These are phyloP conservation scores for Toxoplasma gondii DNA, from an alignment of 169 alveolate genomes.

Conservation along the genomic window DNA sequence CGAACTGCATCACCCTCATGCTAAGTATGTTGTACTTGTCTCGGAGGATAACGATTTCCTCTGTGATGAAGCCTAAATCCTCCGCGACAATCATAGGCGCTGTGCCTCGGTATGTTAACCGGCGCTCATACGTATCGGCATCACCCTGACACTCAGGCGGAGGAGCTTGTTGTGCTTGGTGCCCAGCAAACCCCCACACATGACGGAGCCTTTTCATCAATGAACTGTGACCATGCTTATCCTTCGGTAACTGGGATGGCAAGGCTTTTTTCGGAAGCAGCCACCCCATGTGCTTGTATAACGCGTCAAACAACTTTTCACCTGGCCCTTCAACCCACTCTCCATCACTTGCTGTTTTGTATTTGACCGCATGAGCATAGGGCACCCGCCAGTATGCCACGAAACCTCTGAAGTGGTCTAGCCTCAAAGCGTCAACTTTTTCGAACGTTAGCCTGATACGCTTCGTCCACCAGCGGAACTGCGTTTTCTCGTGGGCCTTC, in stretches of 20 bases:
- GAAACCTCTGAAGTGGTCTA: slow-evolving; percentile 69
- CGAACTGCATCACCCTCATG: slow-evolving; percentile 70
- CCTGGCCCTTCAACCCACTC: slow-evolving; percentile 70
- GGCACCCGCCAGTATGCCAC: slow-evolving; percentile 70
- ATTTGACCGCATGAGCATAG: slow-evolving; percentile 51
- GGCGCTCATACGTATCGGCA: slow-evolving; percentile 22
- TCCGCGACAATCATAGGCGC: slow-evolving; percentile 65
- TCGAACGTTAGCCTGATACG: slow-evolving; percentile 57
- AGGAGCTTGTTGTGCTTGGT: background rate
- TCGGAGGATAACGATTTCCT: slow-evolving; percentile 60
- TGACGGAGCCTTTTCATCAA: slow-evolving; percentile 12
- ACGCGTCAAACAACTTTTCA: slow-evolving; percentile 51
- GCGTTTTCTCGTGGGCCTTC: slow-evolving; percentile 59
- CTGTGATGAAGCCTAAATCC: slow-evolving; percentile 64
- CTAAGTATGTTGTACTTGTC: slow-evolving; percentile 63
- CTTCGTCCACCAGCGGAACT: slow-evolving; percentile 66
- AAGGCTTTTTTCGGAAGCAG: slow-evolving; percentile 58
- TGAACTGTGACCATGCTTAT: background rate
- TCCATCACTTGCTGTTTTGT: slow-evolving; percentile 63
- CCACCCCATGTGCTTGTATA: slow-evolving; percentile 66
- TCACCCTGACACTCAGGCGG: background rate
- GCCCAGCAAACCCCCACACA: background rate
- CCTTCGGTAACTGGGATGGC: slow-evolving; percentile 43
- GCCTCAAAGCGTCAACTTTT: slow-evolving; percentile 56
- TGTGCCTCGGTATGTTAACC: slow-evolving; percentile 4